Evolutionary conservation across 768 basidiomycete genomes (phyloP), one percentile per base, ranked within the genome.

Genomic region (Podaxis pistillaris): DNA sequence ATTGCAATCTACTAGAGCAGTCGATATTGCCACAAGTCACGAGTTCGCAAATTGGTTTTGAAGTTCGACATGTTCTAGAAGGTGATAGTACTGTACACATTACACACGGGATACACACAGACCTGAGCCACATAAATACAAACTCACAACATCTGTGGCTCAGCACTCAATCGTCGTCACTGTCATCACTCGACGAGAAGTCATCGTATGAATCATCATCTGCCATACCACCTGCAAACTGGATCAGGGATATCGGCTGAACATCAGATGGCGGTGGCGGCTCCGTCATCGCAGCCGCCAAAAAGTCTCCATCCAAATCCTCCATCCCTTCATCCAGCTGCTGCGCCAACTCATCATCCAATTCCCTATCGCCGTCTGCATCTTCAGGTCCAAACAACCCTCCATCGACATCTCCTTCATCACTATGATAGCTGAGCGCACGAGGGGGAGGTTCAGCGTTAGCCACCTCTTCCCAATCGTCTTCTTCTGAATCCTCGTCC

Each of bases 401-500:
- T 30, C 26, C 58, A 41, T 51, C 63, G 8, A 17, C 54, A 6
- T 38, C 51, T 24, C 56, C 64, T n/a, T 52, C 56, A 13, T 62
- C 61, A 37, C 61, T 62, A 33, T 62, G 61, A 49, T 56, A 62
- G 24, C 61, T 62, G 15, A 56, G 28, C 13, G 53, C 61, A 24
- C 54, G 61, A 37, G 54, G 37, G 24, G 50, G 28, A 24, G 33
- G 53, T 22, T 59, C 47, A 30, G 50, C 58, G n/a, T 56, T 55
- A 4, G 60, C 24, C 7, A 67, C 62, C 54, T 67, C 64, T 19
- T 65, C 64, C 66, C 66, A 67, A 1, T 63, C 62, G 26, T 62
- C 65, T 17, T 64, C 64, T 30, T 67, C 66, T 7, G 66, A 67
- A 9, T 65, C 64, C 38, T 63, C 64, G 22, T 28, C 55, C 19